These are phyloP conservation scores for Pseudogymnoascus verrucosus DNA, from an alignment of 2,329 filamentous ascomycete species.

Conservation along the genomic window DNA sequence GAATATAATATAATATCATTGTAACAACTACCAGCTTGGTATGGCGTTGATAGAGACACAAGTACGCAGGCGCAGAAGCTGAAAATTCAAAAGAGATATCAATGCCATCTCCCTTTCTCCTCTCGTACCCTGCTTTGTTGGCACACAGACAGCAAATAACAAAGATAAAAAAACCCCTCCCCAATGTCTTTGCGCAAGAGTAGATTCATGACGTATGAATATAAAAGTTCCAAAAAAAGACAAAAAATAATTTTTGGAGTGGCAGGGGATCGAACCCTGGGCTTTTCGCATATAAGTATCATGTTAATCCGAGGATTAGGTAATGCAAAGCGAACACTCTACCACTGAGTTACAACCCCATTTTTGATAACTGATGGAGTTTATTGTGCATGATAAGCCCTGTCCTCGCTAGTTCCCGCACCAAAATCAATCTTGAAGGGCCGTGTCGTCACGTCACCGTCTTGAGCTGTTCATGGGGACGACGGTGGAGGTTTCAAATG, in stretches of 20 bases:
- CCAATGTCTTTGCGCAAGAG: background rate
- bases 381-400: background rate
- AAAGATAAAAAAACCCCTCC: background rate
- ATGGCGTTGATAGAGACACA: no score
- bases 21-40: background rate
- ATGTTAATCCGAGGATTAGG: slow-evolving; percentile 6
- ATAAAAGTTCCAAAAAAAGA: background rate
- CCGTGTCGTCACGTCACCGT: background rate
- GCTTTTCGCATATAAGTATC: slow-evolving; percentile 10
- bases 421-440: background rate
- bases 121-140: background rate
- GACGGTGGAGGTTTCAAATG: background rate
- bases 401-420: background rate
- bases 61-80: no score
- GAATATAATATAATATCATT: background rate
- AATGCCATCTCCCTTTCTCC: background rate
- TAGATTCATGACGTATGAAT: background rate
- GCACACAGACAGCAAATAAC: background rate
- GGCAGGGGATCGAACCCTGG: slow-evolving; percentile 11
- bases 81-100: no score
- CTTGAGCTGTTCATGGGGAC: background rate
- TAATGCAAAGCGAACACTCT: slow-evolving; percentile 11
- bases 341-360: slow-evolving; percentile 10
- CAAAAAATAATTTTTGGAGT: background rate
- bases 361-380: background rate